phyloP scores from a whole-genome alignment of 352 stramenopile species.

The Globisporangium paddicum region DNA sequence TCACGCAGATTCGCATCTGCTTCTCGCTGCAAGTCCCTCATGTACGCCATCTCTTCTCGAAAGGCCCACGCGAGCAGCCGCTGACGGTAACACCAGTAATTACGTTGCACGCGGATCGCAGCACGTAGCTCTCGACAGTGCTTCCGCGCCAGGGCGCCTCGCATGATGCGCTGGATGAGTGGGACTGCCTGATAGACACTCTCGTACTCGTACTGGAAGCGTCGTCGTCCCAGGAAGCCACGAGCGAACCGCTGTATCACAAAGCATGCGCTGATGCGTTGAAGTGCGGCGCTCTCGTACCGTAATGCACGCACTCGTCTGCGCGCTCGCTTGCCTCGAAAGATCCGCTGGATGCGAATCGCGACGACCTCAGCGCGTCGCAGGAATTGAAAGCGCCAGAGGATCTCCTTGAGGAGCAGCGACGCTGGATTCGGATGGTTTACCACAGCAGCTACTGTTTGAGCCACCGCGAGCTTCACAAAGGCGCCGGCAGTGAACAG shows the following conservation, averaged over 20 bases:
- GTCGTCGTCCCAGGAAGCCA: constrained; percentile 46
- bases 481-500: not conserved
- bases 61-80: constrained; percentile 43
- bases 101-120: constrained; percentile 39
- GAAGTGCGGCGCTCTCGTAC: constrained; percentile 33
- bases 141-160: constrained; percentile 38
- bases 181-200: constrained; percentile 36
- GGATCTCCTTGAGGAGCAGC: constrained; percentile 34
- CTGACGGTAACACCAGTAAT: constrained; percentile 50
- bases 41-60: constrained; percentile 55
- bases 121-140: constrained; percentile 31
- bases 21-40: constrained; percentile 36
- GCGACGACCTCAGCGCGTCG: constrained; percentile 46
- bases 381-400: constrained; percentile 62
- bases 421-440: constrained; percentile 41
- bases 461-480: not conserved
- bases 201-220: constrained; percentile 28
- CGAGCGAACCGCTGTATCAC: constrained; percentile 50
- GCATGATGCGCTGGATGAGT: constrained; percentile 48
- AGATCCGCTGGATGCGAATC: constrained; percentile 59
- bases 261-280: constrained; percentile 25
- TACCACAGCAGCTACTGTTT: constrained; percentile 6
- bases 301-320: constrained; percentile 31
- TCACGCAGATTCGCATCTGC: constrained; percentile 37
- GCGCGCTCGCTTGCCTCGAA: constrained; percentile 56